Percentiles rank a stretch among this genome's conserved stretches.
phyloP scores from a whole-genome alignment of 2,329 filamentous ascomycete species.

The Diaporthe humulicola region DNA sequence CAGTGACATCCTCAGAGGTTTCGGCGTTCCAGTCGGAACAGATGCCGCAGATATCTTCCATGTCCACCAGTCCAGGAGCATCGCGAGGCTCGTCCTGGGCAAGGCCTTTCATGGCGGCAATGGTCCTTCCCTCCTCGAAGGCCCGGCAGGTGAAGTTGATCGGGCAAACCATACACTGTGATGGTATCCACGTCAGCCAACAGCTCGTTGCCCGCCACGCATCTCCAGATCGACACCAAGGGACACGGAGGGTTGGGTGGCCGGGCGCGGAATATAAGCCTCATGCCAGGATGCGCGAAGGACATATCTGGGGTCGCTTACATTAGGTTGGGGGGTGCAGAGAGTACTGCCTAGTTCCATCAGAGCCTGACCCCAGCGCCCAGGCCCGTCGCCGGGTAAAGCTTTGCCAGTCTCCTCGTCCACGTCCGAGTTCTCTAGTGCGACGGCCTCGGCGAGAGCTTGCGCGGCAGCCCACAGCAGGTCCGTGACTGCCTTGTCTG shows the following conservation, averaged over 20 bases:
- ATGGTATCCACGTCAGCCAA: background rate
- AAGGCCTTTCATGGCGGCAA: conserved; percentile 44
- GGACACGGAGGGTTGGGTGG: too few relatives aligned
- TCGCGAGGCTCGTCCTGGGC: background rate
- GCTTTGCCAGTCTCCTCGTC: conserved; percentile 37
- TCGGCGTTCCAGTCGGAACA: conserved; percentile 51
- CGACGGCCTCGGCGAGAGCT: conserved; percentile 65
- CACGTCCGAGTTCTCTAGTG: conserved; percentile 50
- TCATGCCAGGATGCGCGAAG: background rate
- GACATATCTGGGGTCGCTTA: background rate
- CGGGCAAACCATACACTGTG: conserved; percentile 62
- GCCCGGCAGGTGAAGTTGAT: conserved; percentile 65
- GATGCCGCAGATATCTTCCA: conserved; percentile 64
- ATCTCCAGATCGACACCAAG: background rate
- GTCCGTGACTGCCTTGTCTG: conserved; percentile 65
- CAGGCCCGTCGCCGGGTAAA: conserved; percentile 63
- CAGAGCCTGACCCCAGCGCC: conserved; percentile 73
- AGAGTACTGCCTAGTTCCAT: conserved; percentile 76
- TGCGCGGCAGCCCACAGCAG: conserved; percentile 71
- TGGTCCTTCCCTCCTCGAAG: conserved; percentile 60
- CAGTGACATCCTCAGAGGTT: conserved; percentile 55
- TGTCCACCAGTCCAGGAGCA: conserved; percentile 51
- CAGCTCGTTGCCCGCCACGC: background rate
- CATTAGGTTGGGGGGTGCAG: conserved; percentile 69
- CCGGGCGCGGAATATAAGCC: background rate